phyloP scores from a whole-genome alignment of 2,329 filamentous ascomycete species.

The Epichloe glyceriae region DNA sequence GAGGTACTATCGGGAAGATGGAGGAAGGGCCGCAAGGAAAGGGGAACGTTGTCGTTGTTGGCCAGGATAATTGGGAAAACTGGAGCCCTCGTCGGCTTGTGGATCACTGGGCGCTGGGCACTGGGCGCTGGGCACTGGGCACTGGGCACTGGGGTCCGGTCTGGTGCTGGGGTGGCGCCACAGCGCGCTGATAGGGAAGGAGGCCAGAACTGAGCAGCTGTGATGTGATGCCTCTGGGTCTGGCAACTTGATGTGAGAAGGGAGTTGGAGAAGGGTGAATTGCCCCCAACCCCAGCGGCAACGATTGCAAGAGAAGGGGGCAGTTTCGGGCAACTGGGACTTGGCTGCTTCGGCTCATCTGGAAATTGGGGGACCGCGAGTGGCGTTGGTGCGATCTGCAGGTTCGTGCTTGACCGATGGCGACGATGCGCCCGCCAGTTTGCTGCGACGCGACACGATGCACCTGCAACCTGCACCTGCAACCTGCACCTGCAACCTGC shows the following conservation, averaged over 20 bases:
- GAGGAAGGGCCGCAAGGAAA: slow-evolving; percentile 2
- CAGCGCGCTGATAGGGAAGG: not conserved
- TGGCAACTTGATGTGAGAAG: too few species aligned
- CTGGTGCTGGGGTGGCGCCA: not conserved
- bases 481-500: too few species aligned
- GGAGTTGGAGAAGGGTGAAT: not conserved
- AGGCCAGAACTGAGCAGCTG: not conserved
- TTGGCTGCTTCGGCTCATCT: not conserved
- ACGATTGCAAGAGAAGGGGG: not conserved
- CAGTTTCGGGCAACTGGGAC: not conserved
- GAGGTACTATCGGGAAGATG: not conserved
- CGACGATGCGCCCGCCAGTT: not conserved
- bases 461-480: too few species aligned
- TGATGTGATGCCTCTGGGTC: not conserved
- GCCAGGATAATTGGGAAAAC: slow-evolving; percentile 6
- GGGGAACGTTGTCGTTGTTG: slow-evolving; percentile 5
- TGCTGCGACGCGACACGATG: too few species aligned
- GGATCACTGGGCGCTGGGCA: not conserved
- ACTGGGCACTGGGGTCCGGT: too few species aligned
- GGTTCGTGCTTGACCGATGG: not conserved
- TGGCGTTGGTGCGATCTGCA: not conserved
- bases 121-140: too few species aligned
- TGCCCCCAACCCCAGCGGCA: not conserved
- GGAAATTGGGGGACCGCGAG: not conserved
- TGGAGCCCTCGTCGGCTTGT: slow-evolving; percentile 6